Evolutionary conservation across 441 rosid genomes (phyloP), one percentile per base, ranked within the genome.

Genomic region (Pelargonium australe): DNA sequence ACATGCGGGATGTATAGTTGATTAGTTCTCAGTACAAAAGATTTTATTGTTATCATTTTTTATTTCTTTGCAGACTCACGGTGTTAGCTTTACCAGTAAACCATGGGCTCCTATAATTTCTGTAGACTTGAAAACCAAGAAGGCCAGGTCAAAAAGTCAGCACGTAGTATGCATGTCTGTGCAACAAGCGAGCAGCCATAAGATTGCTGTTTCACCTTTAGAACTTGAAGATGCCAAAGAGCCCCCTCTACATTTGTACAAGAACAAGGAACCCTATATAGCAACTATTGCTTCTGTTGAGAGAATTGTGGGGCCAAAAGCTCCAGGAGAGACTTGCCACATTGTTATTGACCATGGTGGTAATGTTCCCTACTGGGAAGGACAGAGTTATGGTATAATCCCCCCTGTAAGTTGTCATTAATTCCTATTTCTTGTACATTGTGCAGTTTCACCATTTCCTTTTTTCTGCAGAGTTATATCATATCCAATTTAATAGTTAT

Each of bases 281-380:
- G 97, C 96, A 61, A 91, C 95, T 23, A 84, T 94, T 78, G 90
- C 82, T 69, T 94, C 98, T 25, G 95, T 94, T 66, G 97, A 94
- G 81, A 86, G 98, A 80, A 70, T 94, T 62, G 98, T 94, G 0
- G 95, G 97, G 53, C 87, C 95, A 41, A 80, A 91, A 72, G 90
- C 97, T 43, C 97, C 98, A 0, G 98, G 97, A 19, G 99, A 94
- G 85, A 92, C 97, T 65, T 94, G 99, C 71, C 99, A 94, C 74
- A 84, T 94, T 78, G 96, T 91, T 53, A 94, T 94, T 75, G 90
- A 94, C 76, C 99, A 94, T 58, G 92, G 81, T 19, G 91, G 96
- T 13, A 87, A 94, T 63, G 94, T 89, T 75, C 97, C 99, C 53
- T 94, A 94, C 55, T 94, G 97, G 99, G 99, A 94, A 85, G 99